These are phyloP conservation scores for Tuber microsphaerosporum DNA, from an alignment of 495 filamentous ascomycete species.

Conservation along the genomic window DNA sequence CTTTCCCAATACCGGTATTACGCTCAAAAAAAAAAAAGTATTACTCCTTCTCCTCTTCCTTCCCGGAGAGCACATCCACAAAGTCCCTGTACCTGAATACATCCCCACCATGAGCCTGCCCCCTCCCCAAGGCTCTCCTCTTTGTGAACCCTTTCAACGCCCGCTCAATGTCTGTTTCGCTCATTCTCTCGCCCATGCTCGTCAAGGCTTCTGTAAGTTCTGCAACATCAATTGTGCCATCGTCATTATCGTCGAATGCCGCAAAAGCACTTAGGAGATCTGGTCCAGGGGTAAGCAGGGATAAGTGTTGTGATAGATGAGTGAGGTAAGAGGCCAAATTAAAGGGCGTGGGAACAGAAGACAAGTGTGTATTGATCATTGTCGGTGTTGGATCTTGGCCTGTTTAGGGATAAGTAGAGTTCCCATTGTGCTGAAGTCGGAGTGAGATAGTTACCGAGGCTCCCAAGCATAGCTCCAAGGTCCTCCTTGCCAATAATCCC, in stretches of 20 bases:
- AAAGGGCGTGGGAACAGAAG: conserved; percentile 57
- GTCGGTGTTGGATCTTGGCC: conserved; percentile 31
- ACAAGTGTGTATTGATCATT: conserved; percentile 36
- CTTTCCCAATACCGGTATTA: background rate
- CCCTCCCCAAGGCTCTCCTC: conserved; percentile 51
- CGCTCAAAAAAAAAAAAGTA: background rate
- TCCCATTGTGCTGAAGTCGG: background rate
- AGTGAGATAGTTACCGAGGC: conserved; percentile 36
- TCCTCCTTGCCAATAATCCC: conserved; percentile 35
- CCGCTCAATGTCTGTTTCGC: conserved; percentile 69
- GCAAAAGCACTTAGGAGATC: conserved; percentile 82
- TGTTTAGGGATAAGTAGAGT: conserved; percentile 44
- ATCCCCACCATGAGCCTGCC: conserved; percentile 53
- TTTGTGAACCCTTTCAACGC: conserved; percentile 78
- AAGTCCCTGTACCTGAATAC: conserved; percentile 76
- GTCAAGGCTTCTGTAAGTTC: conserved; percentile 78
- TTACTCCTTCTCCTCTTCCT: conserved; percentile 44
- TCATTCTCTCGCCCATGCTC: conserved; percentile 66
- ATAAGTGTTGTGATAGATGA: conserved; percentile 63
- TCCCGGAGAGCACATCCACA: conserved; percentile 54
- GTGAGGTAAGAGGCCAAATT: conserved; percentile 79
- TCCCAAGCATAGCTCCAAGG: conserved; percentile 36
- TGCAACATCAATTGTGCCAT: conserved; percentile 75
- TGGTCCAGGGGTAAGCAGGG: conserved; percentile 60
- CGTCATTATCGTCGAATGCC: conserved; percentile 93